phyloP scores from a whole-genome alignment of 345 rosid genomes.

The Salix purpurea region DNA sequence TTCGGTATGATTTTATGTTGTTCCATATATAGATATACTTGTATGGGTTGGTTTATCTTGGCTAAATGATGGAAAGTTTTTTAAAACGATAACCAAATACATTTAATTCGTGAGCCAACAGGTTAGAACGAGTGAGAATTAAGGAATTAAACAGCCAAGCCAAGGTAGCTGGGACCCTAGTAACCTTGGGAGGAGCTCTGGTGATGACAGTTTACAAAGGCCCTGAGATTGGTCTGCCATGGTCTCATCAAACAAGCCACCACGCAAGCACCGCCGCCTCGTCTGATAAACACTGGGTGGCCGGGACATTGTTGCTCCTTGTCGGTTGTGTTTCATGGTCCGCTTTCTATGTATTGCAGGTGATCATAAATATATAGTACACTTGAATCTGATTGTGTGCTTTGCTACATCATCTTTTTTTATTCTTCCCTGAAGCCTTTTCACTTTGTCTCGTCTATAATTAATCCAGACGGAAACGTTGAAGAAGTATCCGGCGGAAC shows the following conservation, averaged over 20 bases:
- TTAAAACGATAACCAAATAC: not conserved
- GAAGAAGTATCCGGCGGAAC: conserved; percentile 55
- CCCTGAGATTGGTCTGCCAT: conserved; percentile 40
- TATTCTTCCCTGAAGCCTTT: too few relatives aligned
- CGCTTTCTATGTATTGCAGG: conserved; percentile 57
- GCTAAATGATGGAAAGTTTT: not conserved
- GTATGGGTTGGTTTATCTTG: too few relatives aligned
- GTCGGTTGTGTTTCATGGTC: conserved; percentile 73
- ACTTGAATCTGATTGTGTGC: too few relatives aligned
- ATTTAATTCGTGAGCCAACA: conserved; percentile 7
- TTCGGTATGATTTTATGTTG: conserved; percentile 31
- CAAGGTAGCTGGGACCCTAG: conserved; percentile 54
- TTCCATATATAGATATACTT: not conserved
- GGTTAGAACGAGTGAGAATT: conserved; percentile 53
- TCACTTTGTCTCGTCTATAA: too few relatives aligned
- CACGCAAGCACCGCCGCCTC: conserved; percentile 10
- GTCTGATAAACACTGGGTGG: conserved; percentile 49
- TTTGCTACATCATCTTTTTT: too few relatives aligned
- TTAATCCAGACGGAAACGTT: conserved; percentile 48
- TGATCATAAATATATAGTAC: conserved; percentile 10
- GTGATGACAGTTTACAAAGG: conserved; percentile 72
- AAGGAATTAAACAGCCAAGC: conserved; percentile 50
- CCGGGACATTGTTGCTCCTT: conserved; percentile 59
- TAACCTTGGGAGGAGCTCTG: conserved; percentile 62
- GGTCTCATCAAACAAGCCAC: conserved; percentile 29